phyloP scores from a whole-genome alignment of 345 rosid genomes.

The Anastatica hierochuntica region DNA sequence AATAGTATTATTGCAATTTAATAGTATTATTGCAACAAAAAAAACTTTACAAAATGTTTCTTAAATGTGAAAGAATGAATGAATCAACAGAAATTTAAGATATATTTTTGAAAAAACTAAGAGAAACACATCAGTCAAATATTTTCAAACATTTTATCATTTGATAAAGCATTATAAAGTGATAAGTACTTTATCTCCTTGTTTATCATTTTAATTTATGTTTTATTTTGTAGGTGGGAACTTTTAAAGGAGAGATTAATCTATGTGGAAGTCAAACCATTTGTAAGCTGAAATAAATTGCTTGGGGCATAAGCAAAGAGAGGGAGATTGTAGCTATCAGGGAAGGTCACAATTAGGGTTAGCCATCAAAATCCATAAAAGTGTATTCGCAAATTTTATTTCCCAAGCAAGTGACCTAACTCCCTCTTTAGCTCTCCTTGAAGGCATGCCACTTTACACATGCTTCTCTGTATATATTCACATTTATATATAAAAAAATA shows the following conservation, averaged over 20 bases:
- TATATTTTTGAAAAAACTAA: too few relatives aligned
- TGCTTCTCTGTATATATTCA: background rate
- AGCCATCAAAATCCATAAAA: slow-evolving; percentile 27
- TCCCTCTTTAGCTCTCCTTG: slow-evolving; percentile 17
- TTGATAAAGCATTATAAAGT: too few relatives aligned
- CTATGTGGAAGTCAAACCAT: slow-evolving; percentile 21
- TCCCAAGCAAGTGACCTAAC: slow-evolving; percentile 30
- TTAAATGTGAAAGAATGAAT: too few relatives aligned
- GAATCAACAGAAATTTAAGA: too few relatives aligned
- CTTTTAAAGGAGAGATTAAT: background rate
- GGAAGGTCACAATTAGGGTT: slow-evolving; percentile 26
- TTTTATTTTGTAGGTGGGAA: slow-evolving; percentile 7
- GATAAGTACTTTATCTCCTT: too few relatives aligned
- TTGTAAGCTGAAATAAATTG: slow-evolving; percentile 11
- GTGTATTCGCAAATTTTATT: slow-evolving; percentile 10
- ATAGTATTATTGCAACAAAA: too few relatives aligned
- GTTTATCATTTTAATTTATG: background rate
- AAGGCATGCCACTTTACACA: slow-evolving; percentile 24
- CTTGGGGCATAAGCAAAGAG: slow-evolving; percentile 23
- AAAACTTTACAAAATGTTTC: too few relatives aligned
- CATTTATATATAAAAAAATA: too few relatives aligned
- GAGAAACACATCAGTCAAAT: too few relatives aligned
- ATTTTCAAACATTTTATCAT: too few relatives aligned
- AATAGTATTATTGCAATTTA: too few relatives aligned
- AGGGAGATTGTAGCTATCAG: slow-evolving; percentile 25